A percentile compares a stretch with the other conserved stretches of the same genome.
Conservation (phyloP, 441 rosid species). For the Euphorbia schlechtendalii region DNA sequence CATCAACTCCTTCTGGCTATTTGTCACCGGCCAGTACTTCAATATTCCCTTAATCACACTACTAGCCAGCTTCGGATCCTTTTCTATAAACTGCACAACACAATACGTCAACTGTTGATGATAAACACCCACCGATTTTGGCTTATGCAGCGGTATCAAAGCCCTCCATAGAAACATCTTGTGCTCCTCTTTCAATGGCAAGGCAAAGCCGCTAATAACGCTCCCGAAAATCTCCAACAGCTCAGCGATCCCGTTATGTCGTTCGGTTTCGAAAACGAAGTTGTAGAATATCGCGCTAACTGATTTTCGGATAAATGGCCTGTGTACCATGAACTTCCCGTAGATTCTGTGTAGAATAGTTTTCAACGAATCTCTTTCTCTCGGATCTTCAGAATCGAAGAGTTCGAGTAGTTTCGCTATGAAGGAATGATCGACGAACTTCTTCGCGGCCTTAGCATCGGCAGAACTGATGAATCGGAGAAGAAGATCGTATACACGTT, state of each 20-base stretch:
- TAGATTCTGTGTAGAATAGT: constrained; percentile 66
- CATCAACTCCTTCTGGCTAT: constrained; percentile 87
- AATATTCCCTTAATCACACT: constrained; percentile 61
- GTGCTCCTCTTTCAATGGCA: constrained; percentile 91
- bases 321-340: constrained; percentile 88
- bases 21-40: constrained; percentile 83
- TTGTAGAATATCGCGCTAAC: constrained; percentile 68
- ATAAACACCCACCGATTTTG: constrained; percentile 68
- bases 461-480: constrained; percentile 70
- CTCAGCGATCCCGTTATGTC: constrained; percentile 83
- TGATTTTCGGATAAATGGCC: constrained; percentile 76
- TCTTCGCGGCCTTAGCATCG: constrained; percentile 72
- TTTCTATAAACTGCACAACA: constrained; percentile 66
- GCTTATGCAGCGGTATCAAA: constrained; percentile 81
- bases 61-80: constrained; percentile 66
- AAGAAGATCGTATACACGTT: constrained; percentile 72
- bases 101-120: constrained; percentile 75
- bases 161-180: constrained; percentile 76
- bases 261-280: constrained; percentile 73
- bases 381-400: constrained; percentile 85
- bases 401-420: constrained; percentile 72
- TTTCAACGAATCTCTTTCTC: constrained; percentile 86
- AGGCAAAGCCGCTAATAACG: constrained; percentile 71
- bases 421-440: constrained; percentile 76
- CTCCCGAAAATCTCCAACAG: constrained; percentile 84